Evolutionary conservation across 768 basidiomycete species (phyloP).

Genomic region (Dioszegia crocea): DNA sequence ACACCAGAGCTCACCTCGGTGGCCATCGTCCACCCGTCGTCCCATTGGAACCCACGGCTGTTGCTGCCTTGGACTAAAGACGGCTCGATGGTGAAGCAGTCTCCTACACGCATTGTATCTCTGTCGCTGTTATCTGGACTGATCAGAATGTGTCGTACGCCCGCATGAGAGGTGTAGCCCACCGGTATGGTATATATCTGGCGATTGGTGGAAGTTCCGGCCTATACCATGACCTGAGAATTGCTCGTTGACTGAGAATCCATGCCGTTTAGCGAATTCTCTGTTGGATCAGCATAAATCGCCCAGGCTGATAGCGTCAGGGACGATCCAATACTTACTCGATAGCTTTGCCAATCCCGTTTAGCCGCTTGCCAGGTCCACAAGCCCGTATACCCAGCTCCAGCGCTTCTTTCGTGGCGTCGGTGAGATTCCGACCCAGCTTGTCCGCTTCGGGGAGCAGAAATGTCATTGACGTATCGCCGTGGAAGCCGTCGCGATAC

Average conservation of each 20-base stretch:
- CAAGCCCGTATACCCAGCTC: conserved; percentile 69
- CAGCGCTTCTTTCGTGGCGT: conserved; percentile 62
- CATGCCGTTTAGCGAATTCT: conserved; percentile 39
- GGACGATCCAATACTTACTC: conserved; percentile 31
- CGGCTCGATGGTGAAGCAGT: conserved; percentile 93
- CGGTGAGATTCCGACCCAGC: conserved; percentile 63
- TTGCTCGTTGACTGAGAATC: conserved; percentile 64
- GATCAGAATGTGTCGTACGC: not conserved
- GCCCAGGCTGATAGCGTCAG: too few relatives aligned
- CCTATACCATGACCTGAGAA: conserved; percentile 89
- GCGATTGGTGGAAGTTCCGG: conserved; percentile 68
- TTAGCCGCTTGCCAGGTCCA: conserved; percentile 66
- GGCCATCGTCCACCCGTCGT: conserved; percentile 90
- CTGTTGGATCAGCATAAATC: conserved; percentile 14
- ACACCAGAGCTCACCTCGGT: conserved; percentile 71
- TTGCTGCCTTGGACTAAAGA: conserved; percentile 70
- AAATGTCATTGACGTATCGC: conserved; percentile 82
- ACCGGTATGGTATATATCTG: conserved; percentile 80
- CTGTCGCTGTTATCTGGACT: conserved; percentile 72
- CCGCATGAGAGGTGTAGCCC: conserved; percentile 34
- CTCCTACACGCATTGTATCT: conserved; percentile 73
- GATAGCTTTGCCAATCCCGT: conserved; percentile 68
- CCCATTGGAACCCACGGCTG: conserved; percentile 69
- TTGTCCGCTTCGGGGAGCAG: conserved; percentile 74
- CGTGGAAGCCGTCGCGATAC: conserved; percentile 77